Conservation (phyloP, 2,329 filamentous ascomycete genomes). For the Aspergillus thermomutatus region DNA sequence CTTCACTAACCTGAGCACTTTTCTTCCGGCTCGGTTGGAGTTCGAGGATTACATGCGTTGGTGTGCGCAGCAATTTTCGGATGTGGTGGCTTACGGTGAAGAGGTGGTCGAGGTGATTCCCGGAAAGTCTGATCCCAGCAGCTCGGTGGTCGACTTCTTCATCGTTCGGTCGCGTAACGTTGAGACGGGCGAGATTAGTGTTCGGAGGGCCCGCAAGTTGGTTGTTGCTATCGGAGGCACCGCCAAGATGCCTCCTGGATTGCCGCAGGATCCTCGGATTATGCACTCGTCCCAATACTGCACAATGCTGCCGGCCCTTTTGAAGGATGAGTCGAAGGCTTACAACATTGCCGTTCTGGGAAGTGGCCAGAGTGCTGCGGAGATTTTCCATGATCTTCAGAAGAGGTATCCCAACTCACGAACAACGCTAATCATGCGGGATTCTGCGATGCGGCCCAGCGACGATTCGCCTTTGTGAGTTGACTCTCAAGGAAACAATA, state of each 20-base stretch:
- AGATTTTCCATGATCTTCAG: conserved; percentile 90
- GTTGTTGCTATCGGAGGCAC: conserved; percentile 66
- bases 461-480: conserved; percentile 93
- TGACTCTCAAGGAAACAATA: not conserved
- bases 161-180: conserved; percentile 63
- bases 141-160: conserved; percentile 60
- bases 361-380: conserved; percentile 86
- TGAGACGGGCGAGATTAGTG: conserved; percentile 42
- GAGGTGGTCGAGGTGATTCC: conserved; percentile 72
- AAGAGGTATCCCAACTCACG: conserved; percentile 75
- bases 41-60: conserved; percentile 95
- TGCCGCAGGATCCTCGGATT: conserved; percentile 68
- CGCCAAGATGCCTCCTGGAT: conserved; percentile 66
- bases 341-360: conserved; percentile 83
- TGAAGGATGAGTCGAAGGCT: conserved; percentile 38
- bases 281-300: conserved; percentile 89
- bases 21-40: conserved; percentile 79
- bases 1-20: conserved; percentile 88
- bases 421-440: conserved; percentile 76
- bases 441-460: conserved; percentile 79
- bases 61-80: conserved; percentile 77
- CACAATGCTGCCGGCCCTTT: conserved; percentile 33
- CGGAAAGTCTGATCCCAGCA: conserved; percentile 46
- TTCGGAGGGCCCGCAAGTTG: conserved; percentile 47
- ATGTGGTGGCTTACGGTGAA: conserved; percentile 70